These are phyloP conservation scores for Phytopythium kandeliae DNA, from an alignment of 352 stramenopile species.

Conservation along the genomic window DNA sequence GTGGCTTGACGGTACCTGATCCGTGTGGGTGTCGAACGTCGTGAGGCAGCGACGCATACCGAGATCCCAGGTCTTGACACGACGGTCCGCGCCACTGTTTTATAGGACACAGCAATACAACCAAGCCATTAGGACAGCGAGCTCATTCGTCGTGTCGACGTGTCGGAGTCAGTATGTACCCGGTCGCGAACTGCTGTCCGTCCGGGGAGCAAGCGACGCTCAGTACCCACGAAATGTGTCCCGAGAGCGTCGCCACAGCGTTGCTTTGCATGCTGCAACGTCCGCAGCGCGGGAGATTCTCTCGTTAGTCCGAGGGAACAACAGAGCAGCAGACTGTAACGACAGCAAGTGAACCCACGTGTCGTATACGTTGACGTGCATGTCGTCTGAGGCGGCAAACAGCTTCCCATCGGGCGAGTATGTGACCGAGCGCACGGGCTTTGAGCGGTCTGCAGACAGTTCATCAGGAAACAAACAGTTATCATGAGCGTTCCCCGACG, in stretches of 20 bases:
- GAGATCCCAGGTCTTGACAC: constrained; percentile 92
- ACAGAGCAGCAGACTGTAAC: background rate
- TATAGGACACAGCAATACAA: no score
- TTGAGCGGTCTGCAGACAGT: constrained; percentile 57
- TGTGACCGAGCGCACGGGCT: constrained; percentile 81
- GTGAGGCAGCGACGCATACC: constrained; percentile 82
- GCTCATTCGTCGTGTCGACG: no score
- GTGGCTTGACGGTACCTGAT: constrained; percentile 72
- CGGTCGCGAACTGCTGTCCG: constrained; percentile 80
- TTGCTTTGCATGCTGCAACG: constrained; percentile 56
- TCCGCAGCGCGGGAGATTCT: constrained; percentile 1
- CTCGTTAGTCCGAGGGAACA: background rate
- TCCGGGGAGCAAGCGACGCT: constrained; percentile 82
- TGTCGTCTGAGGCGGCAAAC: constrained; percentile 88
- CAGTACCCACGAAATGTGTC: constrained; percentile 87
- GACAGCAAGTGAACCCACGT: constrained; percentile 41
- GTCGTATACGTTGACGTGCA: constrained; percentile 91
- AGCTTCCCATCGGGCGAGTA: constrained; percentile 85
- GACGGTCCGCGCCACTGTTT: constrained; percentile 80
- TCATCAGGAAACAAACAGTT: background rate
- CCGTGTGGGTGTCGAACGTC: constrained; percentile 88
- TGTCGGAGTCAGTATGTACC: constrained; percentile 24
- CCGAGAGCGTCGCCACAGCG: constrained; percentile 76
- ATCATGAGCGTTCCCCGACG: background rate
- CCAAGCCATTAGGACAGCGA: no score